Evolutionary conservation across 2,329 filamentous ascomycete genomes (phyloP).

Genomic region (Ascochyta fabae): DNA sequence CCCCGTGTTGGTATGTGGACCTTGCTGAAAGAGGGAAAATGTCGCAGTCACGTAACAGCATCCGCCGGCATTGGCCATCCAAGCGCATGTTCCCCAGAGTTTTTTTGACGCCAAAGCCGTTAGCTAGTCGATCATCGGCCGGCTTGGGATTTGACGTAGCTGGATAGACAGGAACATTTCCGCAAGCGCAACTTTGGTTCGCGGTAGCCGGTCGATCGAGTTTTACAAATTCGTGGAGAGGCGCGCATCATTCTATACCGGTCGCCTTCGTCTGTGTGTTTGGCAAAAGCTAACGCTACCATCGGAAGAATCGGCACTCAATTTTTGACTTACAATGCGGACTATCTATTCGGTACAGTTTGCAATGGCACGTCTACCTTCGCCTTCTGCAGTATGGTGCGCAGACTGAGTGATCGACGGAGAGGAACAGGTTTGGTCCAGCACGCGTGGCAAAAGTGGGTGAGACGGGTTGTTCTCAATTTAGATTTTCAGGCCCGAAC

Average conservation of each 20-base stretch:
- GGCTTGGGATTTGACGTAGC: conserved; percentile 7
- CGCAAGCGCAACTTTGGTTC: neutral
- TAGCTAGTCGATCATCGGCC: conserved; percentile 6
- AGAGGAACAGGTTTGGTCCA: neutral
- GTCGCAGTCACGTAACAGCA: conserved; percentile 26
- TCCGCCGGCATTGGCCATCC: conserved; percentile 17
- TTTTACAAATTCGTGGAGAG: neutral
- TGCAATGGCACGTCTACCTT: neutral
- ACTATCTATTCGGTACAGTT: neutral
- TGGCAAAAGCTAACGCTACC: too few species aligned
- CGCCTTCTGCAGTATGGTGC: neutral
- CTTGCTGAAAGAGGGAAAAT: neutral
- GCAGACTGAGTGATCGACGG: neutral
- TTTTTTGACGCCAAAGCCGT: conserved; percentile 5
- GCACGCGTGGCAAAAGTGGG: conserved; percentile 12
- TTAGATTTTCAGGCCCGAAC: neutral
- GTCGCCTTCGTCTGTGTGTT: neutral
- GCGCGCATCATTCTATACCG: neutral
- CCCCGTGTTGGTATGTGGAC: conserved; percentile 3
- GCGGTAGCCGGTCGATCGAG: conserved; percentile 1
- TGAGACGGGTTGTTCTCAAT: conserved; percentile 3
- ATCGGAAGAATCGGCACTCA: neutral
- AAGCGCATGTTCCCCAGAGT: conserved; percentile 9
- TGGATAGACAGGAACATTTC: conserved; percentile 13
- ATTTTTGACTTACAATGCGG: neutral